A percentile compares a stretch with the other conserved stretches of the same genome.
Conservation (phyloP, 306 rosid genomes). For the Quillaja saponaria region DNA sequence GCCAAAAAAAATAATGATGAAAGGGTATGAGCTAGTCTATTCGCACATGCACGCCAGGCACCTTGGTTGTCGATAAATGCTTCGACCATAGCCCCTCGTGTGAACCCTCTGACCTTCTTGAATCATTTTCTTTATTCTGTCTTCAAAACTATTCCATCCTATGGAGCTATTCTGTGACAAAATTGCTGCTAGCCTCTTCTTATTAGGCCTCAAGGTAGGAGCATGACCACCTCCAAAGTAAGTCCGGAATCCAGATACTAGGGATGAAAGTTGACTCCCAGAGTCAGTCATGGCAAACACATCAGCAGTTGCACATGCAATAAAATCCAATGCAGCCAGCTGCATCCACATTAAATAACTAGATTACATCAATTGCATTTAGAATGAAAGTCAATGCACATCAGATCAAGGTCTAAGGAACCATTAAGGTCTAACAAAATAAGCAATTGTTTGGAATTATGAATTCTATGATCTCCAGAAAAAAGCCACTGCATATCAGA, state of each 20-base stretch:
- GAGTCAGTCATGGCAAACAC: slow-evolving; percentile 97
- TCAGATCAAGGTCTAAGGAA: neutral
- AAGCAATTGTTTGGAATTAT: too few relatives aligned
- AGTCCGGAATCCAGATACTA: slow-evolving; percentile 90
- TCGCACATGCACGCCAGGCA: slow-evolving; percentile 84
- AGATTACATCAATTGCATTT: neutral
- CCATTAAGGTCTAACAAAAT: too few relatives aligned
- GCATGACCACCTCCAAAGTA: slow-evolving; percentile 69
- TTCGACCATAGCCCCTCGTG: slow-evolving; percentile 63
- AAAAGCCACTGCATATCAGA: too few relatives aligned
- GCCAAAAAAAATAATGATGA: too few relatives aligned
- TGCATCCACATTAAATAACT: slow-evolving; percentile 40
- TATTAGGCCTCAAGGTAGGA: slow-evolving; percentile 83
- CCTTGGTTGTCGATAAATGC: slow-evolving; percentile 84
- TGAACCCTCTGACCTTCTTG: slow-evolving; percentile 69
- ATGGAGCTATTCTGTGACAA: slow-evolving; percentile 62
- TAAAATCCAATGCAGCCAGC: slow-evolving; percentile 93
- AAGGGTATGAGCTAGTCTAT: too few relatives aligned
- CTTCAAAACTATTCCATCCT: slow-evolving; percentile 68
- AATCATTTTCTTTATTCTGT: slow-evolving; percentile 82
- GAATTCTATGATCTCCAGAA: too few relatives aligned
- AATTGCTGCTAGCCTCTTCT: slow-evolving; percentile 79
- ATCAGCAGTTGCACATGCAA: slow-evolving; percentile 88
- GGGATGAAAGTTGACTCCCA: slow-evolving; percentile 94
- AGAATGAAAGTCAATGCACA: neutral